Conservation (phyloP, 2,329 filamentous ascomycete genomes). For the Hypoxylon sp. region DNA sequence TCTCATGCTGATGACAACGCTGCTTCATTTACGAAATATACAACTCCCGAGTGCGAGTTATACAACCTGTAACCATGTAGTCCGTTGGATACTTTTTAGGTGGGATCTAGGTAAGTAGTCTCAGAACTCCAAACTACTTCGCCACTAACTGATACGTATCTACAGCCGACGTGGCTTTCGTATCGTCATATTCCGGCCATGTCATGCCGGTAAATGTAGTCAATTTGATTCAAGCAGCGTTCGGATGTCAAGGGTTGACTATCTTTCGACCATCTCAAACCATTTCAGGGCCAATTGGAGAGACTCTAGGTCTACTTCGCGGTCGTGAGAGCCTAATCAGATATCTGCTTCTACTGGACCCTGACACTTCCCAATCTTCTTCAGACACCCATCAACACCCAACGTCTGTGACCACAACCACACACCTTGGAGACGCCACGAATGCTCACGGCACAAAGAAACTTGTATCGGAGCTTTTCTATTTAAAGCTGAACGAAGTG, state of each 20-base stretch:
- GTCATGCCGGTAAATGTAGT: constrained; percentile 74
- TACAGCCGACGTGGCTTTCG: constrained; percentile 74
- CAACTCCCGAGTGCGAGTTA: constrained; percentile 76
- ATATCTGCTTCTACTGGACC: constrained; percentile 67
- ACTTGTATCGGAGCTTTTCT: constrained; percentile 65
- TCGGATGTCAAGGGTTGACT: constrained; percentile 61
- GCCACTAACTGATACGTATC: constrained; percentile 36
- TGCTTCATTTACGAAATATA: constrained; percentile 74
- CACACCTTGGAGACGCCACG: constrained; percentile 51
- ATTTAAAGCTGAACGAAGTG: constrained; percentile 64
- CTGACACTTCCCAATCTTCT: constrained; percentile 35
- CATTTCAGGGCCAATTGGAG: constrained; percentile 62
- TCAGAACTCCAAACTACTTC: not conserved
- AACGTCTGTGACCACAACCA: constrained; percentile 7
- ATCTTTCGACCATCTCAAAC: constrained; percentile 51
- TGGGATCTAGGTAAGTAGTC: constrained; percentile 80
- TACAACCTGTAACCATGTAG: constrained; percentile 75
- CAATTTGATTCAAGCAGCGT: constrained; percentile 76
- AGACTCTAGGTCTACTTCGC: constrained; percentile 60
- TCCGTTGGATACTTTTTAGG: constrained; percentile 83
- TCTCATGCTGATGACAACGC: constrained; percentile 75
- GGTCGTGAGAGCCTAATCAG: constrained; percentile 60
- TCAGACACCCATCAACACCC: constrained; percentile 14
- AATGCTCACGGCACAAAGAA: constrained; percentile 61
- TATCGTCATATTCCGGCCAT: constrained; percentile 72